phyloP scores from a whole-genome alignment of 345 rosid genomes.

The Triadica sebifera region DNA sequence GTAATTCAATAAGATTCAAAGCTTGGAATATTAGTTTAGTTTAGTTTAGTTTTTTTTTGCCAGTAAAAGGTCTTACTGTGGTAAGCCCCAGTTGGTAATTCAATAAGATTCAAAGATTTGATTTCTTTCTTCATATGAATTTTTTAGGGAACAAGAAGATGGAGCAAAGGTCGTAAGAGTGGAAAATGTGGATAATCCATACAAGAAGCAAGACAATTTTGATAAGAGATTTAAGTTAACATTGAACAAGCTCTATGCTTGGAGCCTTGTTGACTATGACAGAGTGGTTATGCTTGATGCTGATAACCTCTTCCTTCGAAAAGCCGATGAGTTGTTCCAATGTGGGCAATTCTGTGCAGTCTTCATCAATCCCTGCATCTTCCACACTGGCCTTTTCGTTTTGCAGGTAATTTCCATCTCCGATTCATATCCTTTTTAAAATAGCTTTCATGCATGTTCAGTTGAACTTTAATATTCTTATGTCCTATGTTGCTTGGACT shows the following conservation, averaged over 20 bases:
- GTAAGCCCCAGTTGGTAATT: too few relatives aligned
- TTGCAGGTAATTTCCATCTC: slow-evolving; percentile 47
- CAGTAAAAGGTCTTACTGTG: too few relatives aligned
- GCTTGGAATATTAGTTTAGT: not conserved
- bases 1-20: too few relatives aligned
- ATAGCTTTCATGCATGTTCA: too few relatives aligned
- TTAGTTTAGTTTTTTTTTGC: not conserved
- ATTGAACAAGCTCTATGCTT: slow-evolving; percentile 86
- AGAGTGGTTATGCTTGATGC: slow-evolving; percentile 90
- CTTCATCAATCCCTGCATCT: slow-evolving; percentile 94
- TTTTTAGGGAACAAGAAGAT: slow-evolving; percentile 82
- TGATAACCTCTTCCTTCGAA: slow-evolving; percentile 83
- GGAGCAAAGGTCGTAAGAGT: slow-evolving; percentile 84
- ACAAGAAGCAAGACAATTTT: slow-evolving; percentile 56
- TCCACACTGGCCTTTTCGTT: slow-evolving; percentile 96
- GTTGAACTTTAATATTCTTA: too few relatives aligned
- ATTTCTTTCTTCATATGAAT: too few relatives aligned
- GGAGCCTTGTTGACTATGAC: slow-evolving; percentile 78
- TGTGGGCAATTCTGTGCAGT: slow-evolving; percentile 95
- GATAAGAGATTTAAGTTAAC: slow-evolving; percentile 78
- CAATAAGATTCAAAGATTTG: too few relatives aligned
- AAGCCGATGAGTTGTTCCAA: slow-evolving; percentile 83
- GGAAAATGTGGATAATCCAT: slow-evolving; percentile 84
- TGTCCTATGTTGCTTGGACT: too few relatives aligned
- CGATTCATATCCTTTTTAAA: not conserved